Evolutionary conservation across 208 protist species (phyloP).

Genomic region (Crithidia acanthocephali): DNA sequence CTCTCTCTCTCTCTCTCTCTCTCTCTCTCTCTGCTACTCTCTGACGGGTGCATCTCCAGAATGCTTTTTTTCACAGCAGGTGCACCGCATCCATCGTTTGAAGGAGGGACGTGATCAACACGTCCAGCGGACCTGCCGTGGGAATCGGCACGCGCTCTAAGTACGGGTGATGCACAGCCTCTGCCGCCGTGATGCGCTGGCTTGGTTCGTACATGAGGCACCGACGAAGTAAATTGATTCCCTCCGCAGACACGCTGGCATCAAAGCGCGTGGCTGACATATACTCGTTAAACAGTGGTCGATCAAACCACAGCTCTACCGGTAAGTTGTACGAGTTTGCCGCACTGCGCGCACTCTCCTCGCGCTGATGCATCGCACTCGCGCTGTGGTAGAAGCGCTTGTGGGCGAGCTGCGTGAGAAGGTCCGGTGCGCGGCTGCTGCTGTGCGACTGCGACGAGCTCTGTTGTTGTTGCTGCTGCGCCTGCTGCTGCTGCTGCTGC

Average conservation of each 20-base stretch:
- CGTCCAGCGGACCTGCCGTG: constrained; percentile 40
- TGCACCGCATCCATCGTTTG: constrained; percentile 50
- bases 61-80: constrained; percentile 10
- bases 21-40: no score
- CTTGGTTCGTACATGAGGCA: constrained; percentile 75
- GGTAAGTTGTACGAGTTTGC: constrained; percentile 58
- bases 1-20: no score
- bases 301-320: constrained; percentile 54
- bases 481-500: constrained; percentile 12
- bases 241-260: constrained; percentile 44
- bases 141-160: constrained; percentile 39
- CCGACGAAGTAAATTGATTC: constrained; percentile 68
- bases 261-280: constrained; percentile 54
- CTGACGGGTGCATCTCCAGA: not conserved
- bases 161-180: constrained; percentile 76
- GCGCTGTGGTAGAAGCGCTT: constrained; percentile 34
- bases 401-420: constrained; percentile 28
- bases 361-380: constrained; percentile 24
- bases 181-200: constrained; percentile 61
- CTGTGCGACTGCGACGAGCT: constrained; percentile 12
- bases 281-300: constrained; percentile 54
- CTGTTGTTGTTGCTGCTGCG: constrained; percentile 10
- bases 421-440: constrained; percentile 25
- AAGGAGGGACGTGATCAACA: constrained; percentile 57
- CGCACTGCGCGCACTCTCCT: constrained; percentile 18